Conservation (phyloP, 2,329 filamentous ascomycete genomes). For the Colletotrichum sidae region DNA sequence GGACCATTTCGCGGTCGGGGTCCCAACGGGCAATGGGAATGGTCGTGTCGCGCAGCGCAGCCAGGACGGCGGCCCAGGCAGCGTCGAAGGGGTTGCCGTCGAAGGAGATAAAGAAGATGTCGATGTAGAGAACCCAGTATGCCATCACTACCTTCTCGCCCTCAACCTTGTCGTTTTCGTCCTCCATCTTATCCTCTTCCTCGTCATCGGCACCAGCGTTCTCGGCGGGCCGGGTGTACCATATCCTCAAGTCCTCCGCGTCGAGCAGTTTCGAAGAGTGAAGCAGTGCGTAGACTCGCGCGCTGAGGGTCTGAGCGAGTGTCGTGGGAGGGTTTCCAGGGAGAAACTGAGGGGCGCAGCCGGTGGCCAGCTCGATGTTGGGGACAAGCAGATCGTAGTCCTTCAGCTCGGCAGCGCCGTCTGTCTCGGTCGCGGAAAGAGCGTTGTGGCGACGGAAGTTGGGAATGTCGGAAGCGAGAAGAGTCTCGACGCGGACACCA, state of each 20-base stretch:
- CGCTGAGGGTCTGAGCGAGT: conserved; percentile 86
- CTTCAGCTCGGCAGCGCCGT: conserved; percentile 59
- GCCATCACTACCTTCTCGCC: conserved; percentile 70
- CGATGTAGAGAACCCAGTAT: conserved; percentile 96
- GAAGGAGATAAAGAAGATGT: conserved; percentile 92
- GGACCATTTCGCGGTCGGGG: conserved; percentile 78
- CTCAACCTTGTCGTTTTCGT: conserved; percentile 45
- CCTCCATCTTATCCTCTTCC: conserved; percentile 49
- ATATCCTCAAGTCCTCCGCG: conserved; percentile 78
- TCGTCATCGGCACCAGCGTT: conserved; percentile 58
- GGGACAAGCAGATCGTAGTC: conserved; percentile 85
- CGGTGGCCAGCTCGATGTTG: conserved; percentile 92
- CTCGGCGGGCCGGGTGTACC: conserved; percentile 66
- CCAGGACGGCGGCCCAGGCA: conserved; percentile 85
- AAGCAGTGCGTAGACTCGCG: conserved; percentile 80
- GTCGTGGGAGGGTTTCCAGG: conserved; percentile 85
- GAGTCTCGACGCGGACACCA: conserved; percentile 87
- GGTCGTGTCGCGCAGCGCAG: conserved; percentile 81
- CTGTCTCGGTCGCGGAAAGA: conserved; percentile 21
- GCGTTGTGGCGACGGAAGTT: conserved; percentile 65
- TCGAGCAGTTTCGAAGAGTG: conserved; percentile 77
- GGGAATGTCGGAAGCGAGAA: conserved; percentile 80
- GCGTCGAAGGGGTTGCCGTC: conserved; percentile 94
- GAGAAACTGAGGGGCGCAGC: conserved; percentile 86
- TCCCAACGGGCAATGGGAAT: conserved; percentile 88